Evolutionary conservation across 306 rosid species (phyloP).

Genomic region (Cicer yamashitae): DNA sequence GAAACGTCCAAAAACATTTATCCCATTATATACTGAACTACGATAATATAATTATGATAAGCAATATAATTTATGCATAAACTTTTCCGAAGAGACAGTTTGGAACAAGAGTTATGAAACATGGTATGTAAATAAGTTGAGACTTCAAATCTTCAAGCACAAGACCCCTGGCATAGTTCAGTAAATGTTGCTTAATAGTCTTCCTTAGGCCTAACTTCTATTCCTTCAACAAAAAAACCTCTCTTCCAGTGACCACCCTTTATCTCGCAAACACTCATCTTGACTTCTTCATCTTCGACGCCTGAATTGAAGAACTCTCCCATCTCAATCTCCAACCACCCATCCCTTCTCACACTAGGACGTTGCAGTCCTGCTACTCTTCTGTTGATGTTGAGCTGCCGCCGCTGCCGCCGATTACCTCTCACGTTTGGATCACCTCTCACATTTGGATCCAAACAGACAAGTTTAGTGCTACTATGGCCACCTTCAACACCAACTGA

Average conservation of each 20-base stretch:
- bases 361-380: not conserved
- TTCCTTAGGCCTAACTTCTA: slow-evolving; percentile 68
- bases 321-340: slow-evolving; percentile 73
- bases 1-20: no score
- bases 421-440: not conserved
- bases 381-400: not conserved
- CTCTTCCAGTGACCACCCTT: slow-evolving; percentile 54
- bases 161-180: not conserved
- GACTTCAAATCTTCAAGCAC: not conserved
- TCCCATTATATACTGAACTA: no score
- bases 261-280: slow-evolving; percentile 53
- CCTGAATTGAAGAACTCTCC: slow-evolving; percentile 64
- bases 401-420: not conserved
- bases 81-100: not conserved
- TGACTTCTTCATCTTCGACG: slow-evolving; percentile 52
- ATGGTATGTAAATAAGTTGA: no score
- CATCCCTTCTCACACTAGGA: slow-evolving; percentile 57
- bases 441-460: slow-evolving; percentile 30
- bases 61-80: no score
- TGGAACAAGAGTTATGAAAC: not conserved
- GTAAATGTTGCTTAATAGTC: slow-evolving; percentile 7
- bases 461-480: slow-evolving; percentile 18
- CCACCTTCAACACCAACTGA: slow-evolving; percentile 41
- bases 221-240: slow-evolving; percentile 69
- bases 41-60: no score